Base-by-base conservation (phyloP, 805 yeast genomes). In the Saccharomycopsis amapae region DNA sequence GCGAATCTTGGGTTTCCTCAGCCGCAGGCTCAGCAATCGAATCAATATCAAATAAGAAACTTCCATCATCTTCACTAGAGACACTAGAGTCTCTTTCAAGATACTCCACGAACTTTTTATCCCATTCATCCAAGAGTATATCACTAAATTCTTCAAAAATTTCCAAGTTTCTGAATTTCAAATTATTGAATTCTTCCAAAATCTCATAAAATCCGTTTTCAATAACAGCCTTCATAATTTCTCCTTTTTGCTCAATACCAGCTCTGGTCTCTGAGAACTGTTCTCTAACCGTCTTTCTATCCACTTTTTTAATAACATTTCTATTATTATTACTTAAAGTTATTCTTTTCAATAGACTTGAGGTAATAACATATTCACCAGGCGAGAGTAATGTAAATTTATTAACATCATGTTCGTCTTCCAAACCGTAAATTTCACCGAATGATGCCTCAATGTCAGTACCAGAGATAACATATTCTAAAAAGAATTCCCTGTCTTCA, bases 91-190 rank as follows among this genome's bases (percentile, higher is more conserved):
- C 42, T 22, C 28, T 32, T 33, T 44, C 44, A 5, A 50, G 25
- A 22, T 25, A 28, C 13, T 46, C 49, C 13, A 47, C 20, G 34
- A 50, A 50, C 24, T 39, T 43, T 13, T 19, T 40, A 23, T 46
- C 53, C 53, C 53, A 82, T 53, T 81, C 86, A 53, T 65, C 71
- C 45, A 82, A 69, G 24, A 84, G 70, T 5, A 77, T 73, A 45
- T 82, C 88, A 4, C 81, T 79, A 68, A 83, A 84, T 50, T 83
- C 83, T 59, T 83, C 89, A 58, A 79, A 72, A 0, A 80, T 71
- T 52, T 84, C 89, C 44, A 82, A 69, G 31, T 80, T 71, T 18
- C 65, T 59, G 18, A 64, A 58, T 56, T 75, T 69, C 28, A 67
- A 62, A 3, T 61, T 55, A 35, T 71, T 65, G 20, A 68, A 62